Evolutionary conservation across 1,139 yeast species (phyloP), one percentile per base, ranked within the genome.

Genomic region (Scheffersomyces cryptocercus): DNA sequence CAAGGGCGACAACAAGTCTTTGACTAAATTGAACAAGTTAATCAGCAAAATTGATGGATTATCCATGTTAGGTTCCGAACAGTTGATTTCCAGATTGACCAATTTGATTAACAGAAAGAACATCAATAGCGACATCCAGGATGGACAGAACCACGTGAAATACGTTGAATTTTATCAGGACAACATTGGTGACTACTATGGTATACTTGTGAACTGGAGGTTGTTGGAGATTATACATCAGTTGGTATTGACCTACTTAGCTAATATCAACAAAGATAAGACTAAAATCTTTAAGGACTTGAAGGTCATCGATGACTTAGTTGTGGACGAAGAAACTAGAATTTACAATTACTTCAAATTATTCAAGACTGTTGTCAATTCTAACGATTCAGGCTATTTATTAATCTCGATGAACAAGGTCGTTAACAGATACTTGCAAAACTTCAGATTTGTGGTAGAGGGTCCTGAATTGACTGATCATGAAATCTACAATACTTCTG

Each of bases 171-270:
- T 64, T 15, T 60, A 52, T 36, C 51, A 54, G 11, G 55, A 53
- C 39, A 36, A 41, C 5, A 33, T 47, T 9, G 12, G 14, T 3
- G 59, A 67, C 45, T 59, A 62, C 30, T 73, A 63, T 45, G 60
- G 55, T 1, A 43, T 68, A 10, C 42, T 73, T 3, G 54, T 61
- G 15, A 55, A 64, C 28, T 73, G 77, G 77, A 65, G 78, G 54
- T 41, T 72, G 2, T 55, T 71, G 45, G 76, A 68, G 35, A 56
- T 73, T 24, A 49, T 66, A 12, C 64, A 69, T 45, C 65, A 67
- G 43, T 59, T 72, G 42, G 68, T 62, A 40, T 43, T 65, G 28
- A 55, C 52, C 12, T 69, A 64, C 43, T 61, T 73, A 49, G 53
- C 58, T 12, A 49, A 54, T 20, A 31, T 58, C 35, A 51, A 47